Evolutionary conservation across 208 protist species (phyloP), one percentile per base, ranked within the genome.

Genomic region (Acanthamoeba polyphaga): DNA sequence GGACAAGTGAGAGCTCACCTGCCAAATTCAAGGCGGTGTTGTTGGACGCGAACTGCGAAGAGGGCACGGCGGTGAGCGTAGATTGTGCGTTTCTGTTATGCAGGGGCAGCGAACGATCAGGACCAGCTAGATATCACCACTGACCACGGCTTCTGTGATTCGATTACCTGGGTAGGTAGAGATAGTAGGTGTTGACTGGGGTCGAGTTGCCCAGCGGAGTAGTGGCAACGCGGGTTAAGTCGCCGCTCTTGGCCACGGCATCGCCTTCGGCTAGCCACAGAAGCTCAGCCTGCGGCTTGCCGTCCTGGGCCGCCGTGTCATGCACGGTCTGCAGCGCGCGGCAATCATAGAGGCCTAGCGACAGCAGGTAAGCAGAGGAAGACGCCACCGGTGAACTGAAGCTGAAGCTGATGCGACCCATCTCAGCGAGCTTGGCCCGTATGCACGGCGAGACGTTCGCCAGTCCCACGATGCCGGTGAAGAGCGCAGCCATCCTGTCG

Each of bases 141-240:
- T 68, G 5, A 5, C 1, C 13, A 76, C 19, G 87, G 15, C 10
- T 46, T 22, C 3, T 12, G 27, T 72, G 24, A 34, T 10, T 34
- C 34, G 64, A 24, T 34, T 91, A 92, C 87, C 87, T 66, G 32
- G 29, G n/a, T 17, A 92, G 13, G 43, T 92, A 92, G 10, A 92
- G 51, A 46, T 92, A 92, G 32, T 92, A 92, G 38, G 60, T 32
- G 17, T 60, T 60, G 27, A 7, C 24, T 27, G 27, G 43, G 3
- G 78, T 87, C n/a, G 78, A 32, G 51, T 87, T 62, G 10, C 32
- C 43, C n/a, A 87, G 24, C 8, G 78, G 15, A 27, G 27, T 38
- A 29, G 49, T 87, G 49, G 22, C 27, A 2, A 87, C 78, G 22
- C 78, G 78, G 15, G 78, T 87, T 22, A 87, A 27, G 15, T 87